These are phyloP conservation scores for sunflower (Helianthus annuus) DNA, from an alignment of 129 eudicot genomes.

Conservation along the genomic window DNA sequence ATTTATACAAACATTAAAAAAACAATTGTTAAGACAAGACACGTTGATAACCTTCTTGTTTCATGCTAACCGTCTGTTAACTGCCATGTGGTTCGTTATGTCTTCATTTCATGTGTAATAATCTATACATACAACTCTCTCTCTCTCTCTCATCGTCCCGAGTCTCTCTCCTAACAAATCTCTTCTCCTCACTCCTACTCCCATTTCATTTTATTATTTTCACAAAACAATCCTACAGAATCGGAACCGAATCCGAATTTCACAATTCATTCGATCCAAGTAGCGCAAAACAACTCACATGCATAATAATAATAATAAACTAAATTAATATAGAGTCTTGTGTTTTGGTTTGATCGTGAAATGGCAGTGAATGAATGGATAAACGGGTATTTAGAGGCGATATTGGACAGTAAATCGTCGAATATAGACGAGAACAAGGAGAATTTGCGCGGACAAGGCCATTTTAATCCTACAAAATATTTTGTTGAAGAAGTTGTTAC, in stretches of 20 bases:
- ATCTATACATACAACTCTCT: background rate
- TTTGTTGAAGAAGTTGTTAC: conserved; percentile 87
- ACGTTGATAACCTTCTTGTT: background rate
- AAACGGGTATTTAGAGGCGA: conserved; percentile 85
- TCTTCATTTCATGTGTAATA: background rate
- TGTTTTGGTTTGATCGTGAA: conserved; percentile 2
- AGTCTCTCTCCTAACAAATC: conserved; percentile 37
- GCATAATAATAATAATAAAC: background rate
- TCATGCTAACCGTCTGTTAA: conserved; percentile 10
- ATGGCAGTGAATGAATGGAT: conserved; percentile 93
- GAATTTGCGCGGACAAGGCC: conserved; percentile 33
- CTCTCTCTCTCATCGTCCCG: conserved; percentile 12
- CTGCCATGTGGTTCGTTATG: background rate
- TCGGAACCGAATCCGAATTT: conserved; percentile 9
- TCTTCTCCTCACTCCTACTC: conserved; percentile 27
- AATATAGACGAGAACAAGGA: conserved; percentile 45
- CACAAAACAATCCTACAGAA: conserved; percentile 27
- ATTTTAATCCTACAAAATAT: conserved; percentile 82
- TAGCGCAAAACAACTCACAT: background rate
- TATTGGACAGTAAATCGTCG: conserved; percentile 59
- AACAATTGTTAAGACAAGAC: background rate
- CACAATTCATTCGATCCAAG: background rate
- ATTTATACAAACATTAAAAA: no score
- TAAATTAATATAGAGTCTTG: background rate
- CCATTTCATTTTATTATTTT: conserved; percentile 8